Evolutionary conservation across 257 asterid species (phyloP).

Genomic region (Solanum rostratum): DNA sequence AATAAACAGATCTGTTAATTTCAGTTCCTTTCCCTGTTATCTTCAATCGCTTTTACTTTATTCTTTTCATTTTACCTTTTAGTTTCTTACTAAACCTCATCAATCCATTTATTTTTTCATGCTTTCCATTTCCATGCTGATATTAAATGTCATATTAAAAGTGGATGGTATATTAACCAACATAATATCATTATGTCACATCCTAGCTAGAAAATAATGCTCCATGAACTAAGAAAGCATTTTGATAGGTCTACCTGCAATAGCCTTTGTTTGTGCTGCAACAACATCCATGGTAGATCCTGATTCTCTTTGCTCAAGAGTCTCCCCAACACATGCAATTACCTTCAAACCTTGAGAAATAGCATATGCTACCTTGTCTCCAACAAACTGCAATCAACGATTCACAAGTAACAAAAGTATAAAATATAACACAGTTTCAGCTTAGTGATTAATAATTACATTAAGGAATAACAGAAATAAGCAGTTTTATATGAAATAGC

Average conservation of each 20-base stretch:
- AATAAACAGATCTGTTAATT: background rate
- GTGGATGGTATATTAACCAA: background rate
- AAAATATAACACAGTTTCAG: background rate
- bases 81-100: background rate
- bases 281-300: slow-evolving; percentile 88
- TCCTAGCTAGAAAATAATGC: background rate
- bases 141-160: background rate
- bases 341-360: slow-evolving; percentile 90
- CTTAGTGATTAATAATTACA: background rate
- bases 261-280: slow-evolving; percentile 94
- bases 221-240: background rate
- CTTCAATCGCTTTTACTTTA: background rate
- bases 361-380: slow-evolving; percentile 95
- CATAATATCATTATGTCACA: background rate
- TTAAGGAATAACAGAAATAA: background rate
- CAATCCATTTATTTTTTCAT: background rate
- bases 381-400: slow-evolving; percentile 52
- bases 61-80: background rate
- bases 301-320: slow-evolving; percentile 94
- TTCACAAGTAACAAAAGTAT: background rate
- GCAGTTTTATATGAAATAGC: background rate
- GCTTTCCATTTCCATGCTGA: background rate
- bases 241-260: slow-evolving; percentile 56
- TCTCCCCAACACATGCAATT: slow-evolving; percentile 97
- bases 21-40: background rate